A percentile compares a stretch with the other conserved stretches of the same genome.
Evolutionary conservation across 306 rosid species (phyloP).

Genomic region (Begonia masoniana): DNA sequence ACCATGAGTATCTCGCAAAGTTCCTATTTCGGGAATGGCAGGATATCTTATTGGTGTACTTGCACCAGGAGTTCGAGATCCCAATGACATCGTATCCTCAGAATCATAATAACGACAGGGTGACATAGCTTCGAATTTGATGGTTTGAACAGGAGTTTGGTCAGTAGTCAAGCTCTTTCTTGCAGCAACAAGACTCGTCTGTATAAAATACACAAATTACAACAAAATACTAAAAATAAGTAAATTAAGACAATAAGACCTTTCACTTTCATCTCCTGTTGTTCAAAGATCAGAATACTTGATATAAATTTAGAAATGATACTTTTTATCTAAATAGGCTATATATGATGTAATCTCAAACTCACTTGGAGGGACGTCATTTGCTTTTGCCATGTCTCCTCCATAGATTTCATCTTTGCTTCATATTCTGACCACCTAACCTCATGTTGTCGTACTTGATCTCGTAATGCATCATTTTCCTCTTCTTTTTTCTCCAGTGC

Average conservation of each 20-base stretch:
- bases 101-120: constrained; percentile 47
- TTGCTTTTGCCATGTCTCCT: constrained; percentile 90
- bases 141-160: constrained; percentile 26
- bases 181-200: constrained; percentile 86
- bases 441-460: constrained; percentile 59
- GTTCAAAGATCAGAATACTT: no score
- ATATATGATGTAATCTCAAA: constrained; percentile 16
- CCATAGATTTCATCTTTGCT: constrained; percentile 86
- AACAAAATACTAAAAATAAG: not conserved
- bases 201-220: constrained; percentile 16
- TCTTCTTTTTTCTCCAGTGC: constrained; percentile 71
- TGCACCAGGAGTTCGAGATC: constrained; percentile 59
- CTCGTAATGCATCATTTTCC: constrained; percentile 72
- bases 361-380: constrained; percentile 93
- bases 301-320: not conserved
- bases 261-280: no score
- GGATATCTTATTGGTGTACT: constrained; percentile 60
- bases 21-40: constrained; percentile 24
- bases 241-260: not conserved
- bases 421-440: constrained; percentile 84
- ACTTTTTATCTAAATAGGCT: not conserved
- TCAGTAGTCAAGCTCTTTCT: constrained; percentile 65
- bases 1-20: constrained; percentile 40
- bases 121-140: constrained; percentile 25
- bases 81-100: constrained; percentile 57